Evolutionary conservation across 768 basidiomycete species (phyloP), one percentile per base, ranked within the genome.

Genomic region (Candolleomyces efflorescens): DNA sequence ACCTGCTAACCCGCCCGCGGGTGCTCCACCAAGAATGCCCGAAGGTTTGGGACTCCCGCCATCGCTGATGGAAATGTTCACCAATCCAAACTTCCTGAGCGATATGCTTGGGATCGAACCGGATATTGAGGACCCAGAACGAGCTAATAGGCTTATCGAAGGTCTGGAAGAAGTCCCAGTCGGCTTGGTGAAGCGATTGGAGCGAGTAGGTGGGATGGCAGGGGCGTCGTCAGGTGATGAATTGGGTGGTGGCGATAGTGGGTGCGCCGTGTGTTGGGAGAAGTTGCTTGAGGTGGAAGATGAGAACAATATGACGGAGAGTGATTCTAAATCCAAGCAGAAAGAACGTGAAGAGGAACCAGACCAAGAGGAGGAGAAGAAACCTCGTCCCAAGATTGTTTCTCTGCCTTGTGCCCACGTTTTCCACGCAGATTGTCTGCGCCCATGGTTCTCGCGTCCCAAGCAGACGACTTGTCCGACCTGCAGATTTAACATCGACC

Each of bases 371-470:
- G 12, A 44, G 39, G 59, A 37, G 36, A 22, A 64, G n/a, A 59
- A 67, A 3, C 49, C 54, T 23, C 65, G 70, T 5, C 74, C 70
- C 23, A 80, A 74, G 63, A 80, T 92, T 50, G 83, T 92, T 37
- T 73, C 83, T 2, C 79, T 92, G 9, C 90, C 90, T 3, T 92
- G 90, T 65, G 82, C 89, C 7, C 90, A 92, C 68, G 83, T 89
- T 53, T 92, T 92, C 73, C 90, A 92, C 62, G 81, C 87, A 1
- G 76, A 83, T 0, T 92, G 90, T 69, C 80, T 92, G 37, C 67
- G 88, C 10, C 90, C 90, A 1, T 92, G 90, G 90, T 92, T 92
- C 69, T 83, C 90, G 3, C 77, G 87, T 57, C 87, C 89, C 11
- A 79, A 77, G 44, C 87, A 88, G 62, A 91, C 90, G 18, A 92